Conservation (phyloP, 2,329 filamentous ascomycete species). For the Apiospora aurea region DNA sequence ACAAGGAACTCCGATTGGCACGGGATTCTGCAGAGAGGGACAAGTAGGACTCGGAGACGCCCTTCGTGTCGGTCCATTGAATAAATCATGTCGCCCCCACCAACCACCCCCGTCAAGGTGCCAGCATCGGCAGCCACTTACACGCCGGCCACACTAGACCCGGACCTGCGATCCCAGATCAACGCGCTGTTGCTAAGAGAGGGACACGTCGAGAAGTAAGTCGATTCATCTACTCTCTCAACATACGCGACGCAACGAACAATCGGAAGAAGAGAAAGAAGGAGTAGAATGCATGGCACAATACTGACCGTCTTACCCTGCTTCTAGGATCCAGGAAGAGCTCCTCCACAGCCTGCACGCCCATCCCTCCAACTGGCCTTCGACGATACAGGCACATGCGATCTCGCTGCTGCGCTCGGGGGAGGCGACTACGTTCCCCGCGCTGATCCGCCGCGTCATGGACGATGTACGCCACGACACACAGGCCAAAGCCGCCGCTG, state of each 20-base stretch:
- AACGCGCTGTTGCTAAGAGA: conserved; percentile 65
- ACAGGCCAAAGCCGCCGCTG: conserved; percentile 40
- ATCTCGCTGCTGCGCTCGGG: conserved; percentile 66
- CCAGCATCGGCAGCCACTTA: conserved; percentile 66
- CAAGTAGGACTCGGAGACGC: not conserved
- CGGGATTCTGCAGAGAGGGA: not conserved
- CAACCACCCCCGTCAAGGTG: conserved; percentile 63
- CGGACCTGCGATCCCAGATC: conserved; percentile 68
- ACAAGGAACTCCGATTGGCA: not conserved
- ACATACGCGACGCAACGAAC: not conserved
- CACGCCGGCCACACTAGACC: conserved; percentile 66
- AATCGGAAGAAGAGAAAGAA: not conserved
- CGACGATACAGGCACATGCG: conserved; percentile 64
- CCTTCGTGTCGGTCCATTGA: not conserved
- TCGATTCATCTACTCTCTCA: not conserved
- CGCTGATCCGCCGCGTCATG: conserved; percentile 66
- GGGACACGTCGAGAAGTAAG: conserved; percentile 66
- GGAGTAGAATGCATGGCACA: not conserved
- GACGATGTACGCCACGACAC: conserved; percentile 66
- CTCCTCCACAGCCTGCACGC: conserved; percentile 69
- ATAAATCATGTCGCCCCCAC: conserved; percentile 52
- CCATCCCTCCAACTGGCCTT: conserved; percentile 68
- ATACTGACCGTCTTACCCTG: conserved; percentile 27
- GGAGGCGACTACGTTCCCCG: conserved; percentile 65
- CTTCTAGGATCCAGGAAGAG: conserved; percentile 66